Conservation (phyloP, 805 yeast genomes). For the Wickerhamiella dianesei region DNA sequence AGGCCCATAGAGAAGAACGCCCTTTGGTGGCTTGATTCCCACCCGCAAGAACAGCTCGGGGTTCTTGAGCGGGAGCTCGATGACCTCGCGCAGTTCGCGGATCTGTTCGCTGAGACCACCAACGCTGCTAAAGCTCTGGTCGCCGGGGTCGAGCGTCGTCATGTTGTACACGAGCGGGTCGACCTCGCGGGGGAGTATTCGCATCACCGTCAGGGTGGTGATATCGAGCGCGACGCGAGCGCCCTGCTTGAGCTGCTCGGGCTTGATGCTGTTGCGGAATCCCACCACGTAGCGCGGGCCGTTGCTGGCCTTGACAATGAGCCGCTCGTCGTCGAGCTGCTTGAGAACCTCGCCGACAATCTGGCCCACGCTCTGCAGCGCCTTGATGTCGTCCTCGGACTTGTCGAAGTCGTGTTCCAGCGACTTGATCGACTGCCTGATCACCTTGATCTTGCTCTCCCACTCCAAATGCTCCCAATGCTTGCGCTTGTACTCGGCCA, state of each 20-base stretch:
- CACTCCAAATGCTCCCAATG: constrained; percentile 86
- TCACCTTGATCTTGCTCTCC: constrained; percentile 78
- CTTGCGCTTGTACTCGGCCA: constrained; percentile 67
- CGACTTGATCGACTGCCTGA: constrained; percentile 70
- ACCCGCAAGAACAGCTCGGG: constrained; percentile 93
- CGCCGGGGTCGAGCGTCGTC: constrained; percentile 98
- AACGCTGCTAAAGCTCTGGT: constrained; percentile 81
- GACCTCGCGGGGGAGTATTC: constrained; percentile 92
- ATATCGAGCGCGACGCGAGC: constrained; percentile 93
- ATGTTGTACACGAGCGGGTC: constrained; percentile 96
- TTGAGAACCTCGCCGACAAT: constrained; percentile 93
- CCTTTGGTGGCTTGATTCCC: constrained; percentile 98
- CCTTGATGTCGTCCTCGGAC: constrained; percentile 95
- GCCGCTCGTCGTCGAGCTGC: constrained; percentile 86
- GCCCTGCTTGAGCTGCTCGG: constrained; percentile 75
- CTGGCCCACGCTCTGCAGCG: constrained; percentile 93
- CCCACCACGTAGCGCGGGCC: constrained; percentile 98
- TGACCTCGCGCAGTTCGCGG: constrained; percentile 91
- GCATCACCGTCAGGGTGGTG: constrained; percentile 95
- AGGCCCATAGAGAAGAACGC: constrained; percentile 91
- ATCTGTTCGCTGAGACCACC: constrained; percentile 96
- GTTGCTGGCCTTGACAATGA: constrained; percentile 85
- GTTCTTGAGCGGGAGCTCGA: constrained; percentile 90
- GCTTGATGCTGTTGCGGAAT: constrained; percentile 82
- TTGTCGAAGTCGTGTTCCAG: constrained; percentile 73